Evolutionary conservation across 495 filamentous ascomycete species (phyloP), one percentile per base, ranked within the genome.

Genomic region (Daldinia caldariorum): DNA sequence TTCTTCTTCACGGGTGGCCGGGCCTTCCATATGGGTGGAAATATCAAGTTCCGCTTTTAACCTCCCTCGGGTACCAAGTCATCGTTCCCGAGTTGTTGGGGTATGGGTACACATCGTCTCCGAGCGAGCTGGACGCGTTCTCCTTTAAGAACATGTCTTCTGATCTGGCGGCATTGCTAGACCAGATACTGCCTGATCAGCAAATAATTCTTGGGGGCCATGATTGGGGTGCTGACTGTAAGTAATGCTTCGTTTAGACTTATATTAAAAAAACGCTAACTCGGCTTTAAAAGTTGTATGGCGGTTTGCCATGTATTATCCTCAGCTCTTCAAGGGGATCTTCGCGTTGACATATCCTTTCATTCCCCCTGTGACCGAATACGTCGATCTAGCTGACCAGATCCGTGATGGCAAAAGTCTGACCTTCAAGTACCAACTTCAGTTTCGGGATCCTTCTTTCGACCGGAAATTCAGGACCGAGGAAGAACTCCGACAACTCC

Each of bases 1-100:
- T 94, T 65, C 83, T 86, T 31, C 72, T 84, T 45, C 83, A 86
- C 65, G 81, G 43, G 12, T 47, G 60, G 87, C 90, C 76, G 2
- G 89, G 92, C 76, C 67, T 90, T 34, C 86, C 85, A 9, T 83
- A 89, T 66, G 88, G 85, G 75, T 93, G 92, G 92, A 87, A 91
- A 50, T 87, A 91, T 76, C 90, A 94, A 77, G 92, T 97, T 72
- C 92, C 92, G 8, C 5, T 32, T 1, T 47, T 47, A 12, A 47
- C 43, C 18, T 47, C 43, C 16, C 43, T 47, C 43, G 43, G 43
- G 9, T 47, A 47, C 12, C 43, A 47, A 13, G 43, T 47, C 9
- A 47, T 47, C 18, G 43, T 22, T 5, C 43, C 43, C 43, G 43
- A 94, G 75, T 84, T 91, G 78, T 85, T 94, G 41, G 92, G 92